Evolutionary conservation across 208 protist species (phyloP).

Genomic region (Leishmania mexicana): DNA sequence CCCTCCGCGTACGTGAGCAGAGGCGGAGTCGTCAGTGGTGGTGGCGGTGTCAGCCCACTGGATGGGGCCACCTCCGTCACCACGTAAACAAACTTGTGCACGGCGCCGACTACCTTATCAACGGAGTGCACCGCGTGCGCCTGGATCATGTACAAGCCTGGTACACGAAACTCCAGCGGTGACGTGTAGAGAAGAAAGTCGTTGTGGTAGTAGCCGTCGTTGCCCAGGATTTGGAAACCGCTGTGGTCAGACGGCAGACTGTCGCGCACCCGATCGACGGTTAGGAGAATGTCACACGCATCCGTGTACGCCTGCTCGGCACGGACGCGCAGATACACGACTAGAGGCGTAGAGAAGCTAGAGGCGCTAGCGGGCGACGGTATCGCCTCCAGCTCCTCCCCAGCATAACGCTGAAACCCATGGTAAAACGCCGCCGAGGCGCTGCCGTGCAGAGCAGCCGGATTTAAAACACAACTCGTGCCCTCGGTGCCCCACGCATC

Average conservation of each 20-base stretch:
- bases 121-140: constrained; percentile 67
- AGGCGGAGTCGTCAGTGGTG: background rate
- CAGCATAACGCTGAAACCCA: constrained; percentile 20
- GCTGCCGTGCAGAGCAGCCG: background rate
- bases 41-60: background rate
- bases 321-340: constrained; percentile 30
- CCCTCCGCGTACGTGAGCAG: background rate
- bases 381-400: constrained; percentile 25
- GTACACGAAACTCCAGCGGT: constrained; percentile 57
- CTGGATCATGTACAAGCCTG: constrained; percentile 63
- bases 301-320: constrained; percentile 22
- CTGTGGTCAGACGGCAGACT: constrained; percentile 11
- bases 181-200: constrained; percentile 61
- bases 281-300: constrained; percentile 55
- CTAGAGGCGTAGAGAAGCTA: constrained; percentile 26
- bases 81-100: constrained; percentile 72
- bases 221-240: constrained; percentile 41
- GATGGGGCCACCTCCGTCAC: constrained; percentile 17
- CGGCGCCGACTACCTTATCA: constrained; percentile 47
- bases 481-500: background rate
- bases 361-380: constrained; percentile 7
- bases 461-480: background rate
- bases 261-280: constrained; percentile 35
- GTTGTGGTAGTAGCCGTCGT: constrained; percentile 52
- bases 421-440: constrained; percentile 7